Conservation (phyloP, 179 eudicot species). For the Silene vulgaris region DNA sequence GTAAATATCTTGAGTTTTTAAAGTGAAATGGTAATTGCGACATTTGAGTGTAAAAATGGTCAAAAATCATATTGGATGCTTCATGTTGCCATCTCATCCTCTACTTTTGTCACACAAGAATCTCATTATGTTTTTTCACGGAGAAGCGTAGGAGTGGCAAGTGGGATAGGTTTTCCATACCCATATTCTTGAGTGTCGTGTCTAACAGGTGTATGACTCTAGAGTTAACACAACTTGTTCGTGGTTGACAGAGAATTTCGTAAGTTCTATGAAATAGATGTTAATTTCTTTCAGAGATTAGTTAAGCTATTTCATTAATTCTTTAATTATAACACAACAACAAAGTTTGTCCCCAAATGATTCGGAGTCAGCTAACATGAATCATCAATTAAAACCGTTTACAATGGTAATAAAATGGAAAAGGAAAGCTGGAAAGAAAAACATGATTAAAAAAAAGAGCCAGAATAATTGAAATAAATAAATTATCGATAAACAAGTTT, state of each 20-base stretch:
- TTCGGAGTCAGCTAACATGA: neutral
- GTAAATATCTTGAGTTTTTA: neutral
- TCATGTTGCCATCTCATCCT: neutral
- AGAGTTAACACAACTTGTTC: no score
- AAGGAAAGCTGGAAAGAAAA: neutral
- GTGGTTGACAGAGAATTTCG: no score
- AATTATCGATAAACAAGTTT: neutral
- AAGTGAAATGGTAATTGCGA: neutral
- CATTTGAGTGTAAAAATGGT: neutral
- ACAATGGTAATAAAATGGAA: neutral
- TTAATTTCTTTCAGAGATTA: neutral
- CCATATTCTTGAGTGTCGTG: neutral
- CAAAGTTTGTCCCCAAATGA: neutral
- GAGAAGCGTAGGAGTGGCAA: neutral
- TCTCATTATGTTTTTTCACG: neutral
- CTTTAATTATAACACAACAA: neutral
- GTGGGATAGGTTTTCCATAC: neutral
- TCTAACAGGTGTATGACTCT: no score
- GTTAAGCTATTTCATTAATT: neutral
- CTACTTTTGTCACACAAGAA: neutral
- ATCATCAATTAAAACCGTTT: neutral
- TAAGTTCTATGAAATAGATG: neutral
- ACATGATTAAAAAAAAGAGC: neutral
- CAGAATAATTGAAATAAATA: neutral
- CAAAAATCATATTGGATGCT: neutral